Conservation (phyloP, 2,329 filamentous ascomycete genomes). For the Cladophialophora psammophila region DNA sequence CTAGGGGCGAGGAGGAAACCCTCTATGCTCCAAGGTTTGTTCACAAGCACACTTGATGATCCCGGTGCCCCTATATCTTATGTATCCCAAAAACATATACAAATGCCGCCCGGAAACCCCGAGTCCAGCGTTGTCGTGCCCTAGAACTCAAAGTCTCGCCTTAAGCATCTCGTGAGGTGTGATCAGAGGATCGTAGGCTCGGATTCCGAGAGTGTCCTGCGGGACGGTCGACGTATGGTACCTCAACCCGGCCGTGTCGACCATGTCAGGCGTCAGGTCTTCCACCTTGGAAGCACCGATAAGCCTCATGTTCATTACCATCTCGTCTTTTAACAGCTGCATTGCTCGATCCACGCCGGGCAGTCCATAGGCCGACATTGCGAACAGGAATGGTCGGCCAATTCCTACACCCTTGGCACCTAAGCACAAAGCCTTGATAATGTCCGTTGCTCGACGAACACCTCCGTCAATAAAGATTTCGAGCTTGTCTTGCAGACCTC, state of each 20-base stretch:
- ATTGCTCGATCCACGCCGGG: slow-evolving; percentile 90
- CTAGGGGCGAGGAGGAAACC: background rate
- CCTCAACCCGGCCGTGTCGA: slow-evolving; percentile 77
- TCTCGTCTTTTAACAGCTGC: slow-evolving; percentile 91
- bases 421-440: slow-evolving; percentile 92
- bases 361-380: slow-evolving; percentile 91
- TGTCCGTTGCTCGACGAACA: slow-evolving; percentile 86
- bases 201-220: slow-evolving; percentile 65
- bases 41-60: background rate
- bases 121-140: background rate
- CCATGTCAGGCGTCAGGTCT: slow-evolving; percentile 78
- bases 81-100: slow-evolving; percentile 8
- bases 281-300: slow-evolving; percentile 79
- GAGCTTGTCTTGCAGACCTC: slow-evolving; percentile 75
- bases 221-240: slow-evolving; percentile 67
- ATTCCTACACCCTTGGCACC: slow-evolving; percentile 94
- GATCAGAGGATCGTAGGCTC: slow-evolving; percentile 64
- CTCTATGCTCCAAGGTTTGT: slow-evolving; percentile 3
- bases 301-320: slow-evolving; percentile 98
- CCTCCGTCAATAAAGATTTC: slow-evolving; percentile 94
- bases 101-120: background rate
- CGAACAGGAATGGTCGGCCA: slow-evolving; percentile 91
- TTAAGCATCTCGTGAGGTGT: slow-evolving; percentile 58
- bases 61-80: background rate
- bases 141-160: slow-evolving; percentile 46